phyloP scores from a whole-genome alignment of 257 asterid genomes.

The Ballota nigra region DNA sequence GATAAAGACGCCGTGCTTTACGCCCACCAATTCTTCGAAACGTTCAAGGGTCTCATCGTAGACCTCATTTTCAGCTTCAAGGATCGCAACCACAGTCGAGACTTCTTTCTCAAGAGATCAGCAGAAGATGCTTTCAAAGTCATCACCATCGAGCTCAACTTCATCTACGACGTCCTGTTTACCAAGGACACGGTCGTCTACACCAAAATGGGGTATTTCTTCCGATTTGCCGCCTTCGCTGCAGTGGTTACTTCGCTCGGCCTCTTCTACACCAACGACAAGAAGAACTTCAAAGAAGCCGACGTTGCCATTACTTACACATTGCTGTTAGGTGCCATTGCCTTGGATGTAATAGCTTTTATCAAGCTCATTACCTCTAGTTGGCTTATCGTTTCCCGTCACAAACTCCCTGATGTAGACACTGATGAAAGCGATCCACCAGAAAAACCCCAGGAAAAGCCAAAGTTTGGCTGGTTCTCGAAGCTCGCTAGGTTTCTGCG shows the following conservation, averaged over 20 bases:
- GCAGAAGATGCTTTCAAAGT: slow-evolving; percentile 45
- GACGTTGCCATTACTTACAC: slow-evolving; percentile 46
- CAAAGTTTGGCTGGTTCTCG: not conserved
- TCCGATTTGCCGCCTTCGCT: slow-evolving; percentile 24
- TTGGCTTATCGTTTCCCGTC: slow-evolving; percentile 20
- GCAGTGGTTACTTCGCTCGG: slow-evolving; percentile 29
- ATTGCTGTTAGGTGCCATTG: slow-evolving; percentile 46
- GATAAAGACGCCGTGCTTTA: slow-evolving; percentile 27
- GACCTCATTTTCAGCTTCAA: slow-evolving; percentile 48
- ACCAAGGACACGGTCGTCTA: slow-evolving; percentile 42
- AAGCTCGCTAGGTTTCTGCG: not conserved
- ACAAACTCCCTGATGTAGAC: slow-evolving; percentile 33
- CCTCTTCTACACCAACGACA: slow-evolving; percentile 31
- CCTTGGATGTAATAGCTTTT: slow-evolving; percentile 33
- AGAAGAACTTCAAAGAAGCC: not conserved
- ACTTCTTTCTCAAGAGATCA: slow-evolving; percentile 31
- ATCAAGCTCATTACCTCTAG: slow-evolving; percentile 41
- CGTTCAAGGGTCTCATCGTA: slow-evolving; percentile 57
- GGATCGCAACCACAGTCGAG: slow-evolving; percentile 36
- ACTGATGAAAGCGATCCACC: not conserved
- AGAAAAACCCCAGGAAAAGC: not conserved
- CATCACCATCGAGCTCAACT: slow-evolving; percentile 49
- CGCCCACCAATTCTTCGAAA: slow-evolving; percentile 36
- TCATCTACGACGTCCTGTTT: slow-evolving; percentile 50
- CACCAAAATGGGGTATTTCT: slow-evolving; percentile 12